These are phyloP conservation scores for Silybum marianum DNA, from an alignment of 129 eudicot genomes.

Conservation along the genomic window DNA sequence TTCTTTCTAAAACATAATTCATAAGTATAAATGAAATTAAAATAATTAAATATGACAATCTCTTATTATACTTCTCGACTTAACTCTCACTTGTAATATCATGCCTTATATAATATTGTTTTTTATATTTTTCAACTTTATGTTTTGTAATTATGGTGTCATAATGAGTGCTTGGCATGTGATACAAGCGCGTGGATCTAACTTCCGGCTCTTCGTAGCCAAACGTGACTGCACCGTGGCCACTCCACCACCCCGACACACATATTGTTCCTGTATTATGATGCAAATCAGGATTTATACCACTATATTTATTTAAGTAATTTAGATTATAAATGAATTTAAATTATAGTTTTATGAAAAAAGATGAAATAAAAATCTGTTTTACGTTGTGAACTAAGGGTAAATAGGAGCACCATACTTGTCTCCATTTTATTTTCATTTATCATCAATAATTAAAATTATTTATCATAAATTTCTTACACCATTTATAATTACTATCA, in stretches of 20 bases:
- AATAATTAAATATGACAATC: too few relatives aligned
- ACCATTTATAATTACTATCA: too few relatives aligned
- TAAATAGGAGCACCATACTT: too few relatives aligned
- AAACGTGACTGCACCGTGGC: constrained; percentile 20
- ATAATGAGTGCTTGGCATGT: constrained; percentile 18
- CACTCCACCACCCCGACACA: not conserved
- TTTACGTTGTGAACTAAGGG: too few relatives aligned
- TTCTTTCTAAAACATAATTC: too few relatives aligned
- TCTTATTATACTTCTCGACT: too few relatives aligned
- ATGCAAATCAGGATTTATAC: not conserved
- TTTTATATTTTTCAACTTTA: not conserved
- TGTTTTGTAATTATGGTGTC: not conserved
- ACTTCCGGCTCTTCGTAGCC: constrained; percentile 5
- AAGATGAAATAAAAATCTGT: too few relatives aligned
- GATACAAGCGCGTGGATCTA: constrained; percentile 13
- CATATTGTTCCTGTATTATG: not conserved
- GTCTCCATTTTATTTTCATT: too few relatives aligned
- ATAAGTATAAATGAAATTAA: too few relatives aligned
- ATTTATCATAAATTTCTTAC: too few relatives aligned
- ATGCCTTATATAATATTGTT: not conserved
- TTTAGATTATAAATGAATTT: not conserved
- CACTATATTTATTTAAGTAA: not conserved
- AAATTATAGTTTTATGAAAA: not conserved
- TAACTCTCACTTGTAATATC: too few relatives aligned
- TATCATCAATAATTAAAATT: too few relatives aligned